phyloP scores from a whole-genome alignment of 352 stramenopile species.

The Peronospora farinosa region DNA sequence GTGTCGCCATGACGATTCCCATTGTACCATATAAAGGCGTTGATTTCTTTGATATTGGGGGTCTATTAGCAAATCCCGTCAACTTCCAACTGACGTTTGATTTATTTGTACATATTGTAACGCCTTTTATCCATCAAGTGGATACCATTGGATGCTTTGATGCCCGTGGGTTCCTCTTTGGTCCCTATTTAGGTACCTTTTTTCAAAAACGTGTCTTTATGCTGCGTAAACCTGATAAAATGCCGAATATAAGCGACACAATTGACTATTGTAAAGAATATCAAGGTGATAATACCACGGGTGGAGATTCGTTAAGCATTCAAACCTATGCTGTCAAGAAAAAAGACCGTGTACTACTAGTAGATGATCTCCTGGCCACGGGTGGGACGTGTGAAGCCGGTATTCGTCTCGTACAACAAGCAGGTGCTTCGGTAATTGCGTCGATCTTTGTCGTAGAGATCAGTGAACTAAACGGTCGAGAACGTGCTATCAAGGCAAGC shows the following conservation, averaged over 20 bases:
- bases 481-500: conserved; percentile 37
- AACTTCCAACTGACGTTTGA: conserved; percentile 91
- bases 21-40: conserved; percentile 96
- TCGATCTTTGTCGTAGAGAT: conserved; percentile 96
- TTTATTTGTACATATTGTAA: conserved; percentile 80
- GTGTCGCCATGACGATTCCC: conserved; percentile 84
- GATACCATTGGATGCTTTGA: conserved; percentile 91
- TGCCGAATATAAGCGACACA: conserved; percentile 90
- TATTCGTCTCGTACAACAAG: conserved; percentile 83
- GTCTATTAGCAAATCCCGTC: conserved; percentile 84
- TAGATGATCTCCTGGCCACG: conserved; percentile 97
- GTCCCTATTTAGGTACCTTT: conserved; percentile 90
- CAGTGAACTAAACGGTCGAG: conserved; percentile 45
- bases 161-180: conserved; percentile 95
- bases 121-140: conserved; percentile 47
- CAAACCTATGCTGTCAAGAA: conserved; percentile 65
- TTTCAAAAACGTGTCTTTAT: conserved; percentile 98
- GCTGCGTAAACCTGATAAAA: conserved; percentile 96
- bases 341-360: conserved; percentile 90
- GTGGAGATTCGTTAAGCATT: conserved; percentile 84
- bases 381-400: conserved; percentile 90
- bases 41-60: conserved; percentile 97
- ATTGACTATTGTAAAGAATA: conserved; percentile 92
- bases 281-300: conserved; percentile 78
- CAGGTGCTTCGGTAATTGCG: conserved; percentile 83